Percentiles rank a stretch among this genome's conserved stretches.
These are phyloP conservation scores for Leccinum huronense DNA, from an alignment of 1,284 basidiomycete species.

Conservation along the genomic window DNA sequence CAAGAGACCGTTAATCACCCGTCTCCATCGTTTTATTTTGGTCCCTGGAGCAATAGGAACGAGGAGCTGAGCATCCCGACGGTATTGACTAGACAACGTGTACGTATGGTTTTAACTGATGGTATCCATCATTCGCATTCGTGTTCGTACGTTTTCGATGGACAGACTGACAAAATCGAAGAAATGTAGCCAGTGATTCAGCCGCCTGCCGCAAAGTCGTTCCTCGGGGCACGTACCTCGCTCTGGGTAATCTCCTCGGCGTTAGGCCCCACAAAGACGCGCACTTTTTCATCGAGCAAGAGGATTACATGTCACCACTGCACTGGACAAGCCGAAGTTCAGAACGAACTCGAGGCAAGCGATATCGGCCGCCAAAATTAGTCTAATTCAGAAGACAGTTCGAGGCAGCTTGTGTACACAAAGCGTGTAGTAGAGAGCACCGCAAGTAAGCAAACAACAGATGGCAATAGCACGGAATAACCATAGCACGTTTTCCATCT, in stretches of 20 bases:
- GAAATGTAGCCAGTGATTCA: background rate
- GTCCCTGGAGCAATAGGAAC: slow-evolving; percentile 28
- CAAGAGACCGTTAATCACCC: too few species aligned
- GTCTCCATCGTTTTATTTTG: slow-evolving; percentile 31
- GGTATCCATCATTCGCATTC: background rate
- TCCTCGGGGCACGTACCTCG: slow-evolving; percentile 47
- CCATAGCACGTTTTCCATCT: slow-evolving; percentile 16
- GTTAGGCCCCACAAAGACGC: slow-evolving; percentile 80
- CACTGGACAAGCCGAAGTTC: background rate
- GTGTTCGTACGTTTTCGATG: background rate
- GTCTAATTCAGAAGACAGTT: slow-evolving; percentile 18
- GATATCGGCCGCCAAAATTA: background rate
- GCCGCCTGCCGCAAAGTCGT: background rate
- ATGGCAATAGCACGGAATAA: slow-evolving; percentile 31
- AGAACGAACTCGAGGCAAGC: background rate
- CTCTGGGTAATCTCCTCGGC: slow-evolving; percentile 62
- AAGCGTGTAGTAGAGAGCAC: slow-evolving; percentile 8
- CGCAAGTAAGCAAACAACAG: slow-evolving; percentile 21
- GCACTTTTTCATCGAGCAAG: slow-evolving; percentile 70
- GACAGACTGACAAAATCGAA: background rate
- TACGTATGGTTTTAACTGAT: slow-evolving; percentile 49
- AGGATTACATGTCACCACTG: background rate
- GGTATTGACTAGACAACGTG: slow-evolving; percentile 27
- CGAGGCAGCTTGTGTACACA: slow-evolving; percentile 19
- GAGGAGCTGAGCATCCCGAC: slow-evolving; percentile 29